Conservation (phyloP, 2,329 filamentous ascomycete genomes). For the Fulvia fulva region DNA sequence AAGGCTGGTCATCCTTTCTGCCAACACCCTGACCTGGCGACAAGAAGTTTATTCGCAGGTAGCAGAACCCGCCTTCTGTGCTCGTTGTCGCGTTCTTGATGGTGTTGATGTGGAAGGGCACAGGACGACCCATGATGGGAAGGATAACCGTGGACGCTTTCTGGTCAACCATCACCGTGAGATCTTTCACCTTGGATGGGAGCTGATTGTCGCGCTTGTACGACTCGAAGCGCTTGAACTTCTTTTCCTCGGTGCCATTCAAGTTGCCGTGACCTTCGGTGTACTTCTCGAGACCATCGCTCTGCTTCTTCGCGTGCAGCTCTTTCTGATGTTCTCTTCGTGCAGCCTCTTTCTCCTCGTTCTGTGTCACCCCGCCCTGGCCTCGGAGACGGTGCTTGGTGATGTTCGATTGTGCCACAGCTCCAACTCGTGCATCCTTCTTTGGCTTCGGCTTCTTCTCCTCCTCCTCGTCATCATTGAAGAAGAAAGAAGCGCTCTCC, state of each 20-base stretch:
- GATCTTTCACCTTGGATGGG: constrained; percentile 73
- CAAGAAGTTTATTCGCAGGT: constrained; percentile 93
- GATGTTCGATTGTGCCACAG: constrained; percentile 90
- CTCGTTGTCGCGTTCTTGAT: constrained; percentile 99
- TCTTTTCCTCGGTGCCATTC: constrained; percentile 91
- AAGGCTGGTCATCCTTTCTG: constrained; percentile 93
- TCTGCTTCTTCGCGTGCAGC: constrained; percentile 79
- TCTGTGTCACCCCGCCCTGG: constrained; percentile 80
- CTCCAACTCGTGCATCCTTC: constrained; percentile 75
- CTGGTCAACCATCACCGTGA: constrained; percentile 83
- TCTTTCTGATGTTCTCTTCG: constrained; percentile 92
- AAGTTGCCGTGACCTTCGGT: constrained; percentile 78
- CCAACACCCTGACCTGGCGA: constrained; percentile 96
- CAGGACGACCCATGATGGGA: constrained; percentile 93
- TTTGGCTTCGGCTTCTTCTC: constrained; percentile 84
- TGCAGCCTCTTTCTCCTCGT: constrained; percentile 83
- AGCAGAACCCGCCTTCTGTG: constrained; percentile 90
- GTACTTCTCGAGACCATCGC: constrained; percentile 80
- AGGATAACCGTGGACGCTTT: constrained; percentile 89
- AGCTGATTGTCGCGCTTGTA: constrained; percentile 98
- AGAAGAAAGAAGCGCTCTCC: constrained; percentile 96
- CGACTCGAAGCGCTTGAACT: constrained; percentile 98
- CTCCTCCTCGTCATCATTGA: constrained; percentile 90
- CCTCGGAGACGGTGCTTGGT: constrained; percentile 89
- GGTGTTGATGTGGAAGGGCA: constrained; percentile 95